These are phyloP conservation scores for Dictyostelium brefeldianum DNA, from an alignment of 78 protist genomes.

Conservation along the genomic window DNA sequence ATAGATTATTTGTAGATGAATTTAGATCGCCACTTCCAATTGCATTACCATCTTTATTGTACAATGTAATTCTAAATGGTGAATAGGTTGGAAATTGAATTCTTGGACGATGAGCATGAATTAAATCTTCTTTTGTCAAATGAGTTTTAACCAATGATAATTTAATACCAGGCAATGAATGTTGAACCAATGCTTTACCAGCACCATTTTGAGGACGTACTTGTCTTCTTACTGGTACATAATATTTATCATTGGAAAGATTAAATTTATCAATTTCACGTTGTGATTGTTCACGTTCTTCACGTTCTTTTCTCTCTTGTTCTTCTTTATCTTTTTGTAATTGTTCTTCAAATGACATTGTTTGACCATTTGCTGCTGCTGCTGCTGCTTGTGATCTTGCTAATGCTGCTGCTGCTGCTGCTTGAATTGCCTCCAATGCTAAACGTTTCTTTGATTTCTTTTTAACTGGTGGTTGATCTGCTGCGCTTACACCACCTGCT, in stretches of 20 bases:
- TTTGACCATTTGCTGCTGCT: conserved; percentile 17
- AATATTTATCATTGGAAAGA: conserved; percentile 80
- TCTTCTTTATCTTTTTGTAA: conserved; percentile 21
- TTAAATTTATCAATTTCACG: conserved; percentile 63
- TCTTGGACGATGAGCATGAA: conserved; percentile 42
- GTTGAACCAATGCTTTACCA: conserved; percentile 40
- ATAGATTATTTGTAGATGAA: neutral
- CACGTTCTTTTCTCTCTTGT: conserved; percentile 24
- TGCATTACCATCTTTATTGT: conserved; percentile 26
- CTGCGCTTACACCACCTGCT: neutral
- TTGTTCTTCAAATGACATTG: neutral
- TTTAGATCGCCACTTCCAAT: neutral
- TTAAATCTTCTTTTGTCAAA: conserved; percentile 39
- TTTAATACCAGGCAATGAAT: conserved; percentile 81
- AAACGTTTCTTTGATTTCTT: conserved; percentile 40
- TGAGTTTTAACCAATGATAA: conserved; percentile 68
- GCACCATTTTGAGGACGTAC: conserved; percentile 25
- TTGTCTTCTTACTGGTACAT: conserved; percentile 17
- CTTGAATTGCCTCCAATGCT: conserved; percentile 1
- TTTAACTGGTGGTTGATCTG: conserved; percentile 25
- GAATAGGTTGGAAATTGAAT: conserved; percentile 19
- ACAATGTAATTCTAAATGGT: conserved; percentile 25
- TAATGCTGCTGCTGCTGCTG: conserved; percentile 10
- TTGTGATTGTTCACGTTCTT: conserved; percentile 39
- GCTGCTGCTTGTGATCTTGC: conserved; percentile 9